These are phyloP conservation scores for Tolypocladium inflatum DNA, from an alignment of 2,329 filamentous ascomycete species.

Conservation along the genomic window DNA sequence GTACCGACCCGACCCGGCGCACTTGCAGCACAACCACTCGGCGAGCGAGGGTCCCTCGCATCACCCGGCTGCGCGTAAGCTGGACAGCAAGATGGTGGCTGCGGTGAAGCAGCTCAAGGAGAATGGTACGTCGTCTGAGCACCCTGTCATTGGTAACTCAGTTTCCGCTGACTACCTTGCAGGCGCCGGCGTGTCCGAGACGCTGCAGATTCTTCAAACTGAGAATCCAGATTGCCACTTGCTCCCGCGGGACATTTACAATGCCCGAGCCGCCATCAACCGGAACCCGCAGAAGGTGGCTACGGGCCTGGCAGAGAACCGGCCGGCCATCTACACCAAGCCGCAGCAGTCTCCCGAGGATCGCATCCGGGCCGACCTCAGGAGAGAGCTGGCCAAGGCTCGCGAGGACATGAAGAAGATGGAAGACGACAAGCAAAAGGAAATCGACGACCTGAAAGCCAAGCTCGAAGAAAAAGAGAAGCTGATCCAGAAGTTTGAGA, in stretches of 20 bases:
- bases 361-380: slow-evolving; percentile 51
- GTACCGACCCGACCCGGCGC: slow-evolving; percentile 49
- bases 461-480: slow-evolving; percentile 54
- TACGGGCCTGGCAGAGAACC: slow-evolving; percentile 48
- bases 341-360: slow-evolving; percentile 54
- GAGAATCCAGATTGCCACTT: slow-evolving; percentile 55
- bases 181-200: slow-evolving; percentile 57
- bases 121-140: slow-evolving; percentile 39
- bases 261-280: slow-evolving; percentile 57
- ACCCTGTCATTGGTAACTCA: background rate
- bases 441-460: slow-evolving; percentile 47
- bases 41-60: slow-evolving; percentile 58
- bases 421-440: slow-evolving; percentile 45
- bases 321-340: slow-evolving; percentile 58
- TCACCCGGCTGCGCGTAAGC: slow-evolving; percentile 54
- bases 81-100: slow-evolving; percentile 59
- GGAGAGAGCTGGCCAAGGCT: slow-evolving; percentile 49
- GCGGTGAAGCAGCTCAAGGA: slow-evolving; percentile 58
- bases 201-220: slow-evolving; percentile 54
- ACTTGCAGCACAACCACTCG: slow-evolving; percentile 54
- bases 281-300: slow-evolving; percentile 55
- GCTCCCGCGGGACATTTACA: slow-evolving; percentile 57
- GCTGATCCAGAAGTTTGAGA: slow-evolving; percentile 54
- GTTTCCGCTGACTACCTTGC: slow-evolving; percentile 8
- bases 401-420: slow-evolving; percentile 46